A percentile compares a stretch with the other conserved stretches of the same genome.
These are phyloP conservation scores for Suillus hirtellus DNA, from an alignment of 768 basidiomycete species.

Conservation along the genomic window DNA sequence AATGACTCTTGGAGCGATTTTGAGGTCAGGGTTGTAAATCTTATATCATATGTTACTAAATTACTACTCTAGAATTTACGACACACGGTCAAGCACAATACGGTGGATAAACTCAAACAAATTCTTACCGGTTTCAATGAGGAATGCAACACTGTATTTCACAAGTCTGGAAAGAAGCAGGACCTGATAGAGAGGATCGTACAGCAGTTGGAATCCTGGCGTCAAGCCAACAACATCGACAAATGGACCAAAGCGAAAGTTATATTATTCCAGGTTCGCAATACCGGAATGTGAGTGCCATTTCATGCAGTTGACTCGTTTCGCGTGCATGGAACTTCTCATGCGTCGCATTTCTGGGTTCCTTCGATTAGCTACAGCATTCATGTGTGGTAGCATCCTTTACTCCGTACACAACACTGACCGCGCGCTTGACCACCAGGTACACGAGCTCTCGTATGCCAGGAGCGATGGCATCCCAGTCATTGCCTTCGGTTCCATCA, in stretches of 20 bases:
- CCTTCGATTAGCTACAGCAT: conserved; percentile 8
- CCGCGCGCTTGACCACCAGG: conserved; percentile 19
- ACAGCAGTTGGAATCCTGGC: conserved; percentile 60
- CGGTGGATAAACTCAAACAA: conserved; percentile 84
- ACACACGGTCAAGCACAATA: conserved; percentile 72
- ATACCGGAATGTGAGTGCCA: conserved; percentile 61
- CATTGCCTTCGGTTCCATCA: conserved; percentile 22
- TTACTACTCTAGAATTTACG: conserved; percentile 55
- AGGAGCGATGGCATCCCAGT: conserved; percentile 25
- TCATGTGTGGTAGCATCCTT: conserved; percentile 11
- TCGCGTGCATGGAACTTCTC: conserved; percentile 14
- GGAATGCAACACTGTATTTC: conserved; percentile 65
- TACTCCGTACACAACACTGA: conserved; percentile 16
- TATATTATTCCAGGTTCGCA: conserved; percentile 67
- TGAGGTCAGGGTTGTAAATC: conserved; percentile 49
- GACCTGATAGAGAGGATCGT: conserved; percentile 82
- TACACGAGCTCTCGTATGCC: conserved; percentile 30
- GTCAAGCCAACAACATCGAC: conserved; percentile 52
- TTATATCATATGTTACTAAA: conserved; percentile 19
- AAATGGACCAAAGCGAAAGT: conserved; percentile 70
- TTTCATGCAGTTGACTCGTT: conserved; percentile 11
- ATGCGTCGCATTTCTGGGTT: conserved; percentile 13
- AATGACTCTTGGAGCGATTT: conserved; percentile 69
- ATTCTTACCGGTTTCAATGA: conserved; percentile 79
- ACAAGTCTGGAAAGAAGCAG: conserved; percentile 83